phyloP scores from a whole-genome alignment of 352 stramenopile genomes.

The Phytopythium ostracodes region DNA sequence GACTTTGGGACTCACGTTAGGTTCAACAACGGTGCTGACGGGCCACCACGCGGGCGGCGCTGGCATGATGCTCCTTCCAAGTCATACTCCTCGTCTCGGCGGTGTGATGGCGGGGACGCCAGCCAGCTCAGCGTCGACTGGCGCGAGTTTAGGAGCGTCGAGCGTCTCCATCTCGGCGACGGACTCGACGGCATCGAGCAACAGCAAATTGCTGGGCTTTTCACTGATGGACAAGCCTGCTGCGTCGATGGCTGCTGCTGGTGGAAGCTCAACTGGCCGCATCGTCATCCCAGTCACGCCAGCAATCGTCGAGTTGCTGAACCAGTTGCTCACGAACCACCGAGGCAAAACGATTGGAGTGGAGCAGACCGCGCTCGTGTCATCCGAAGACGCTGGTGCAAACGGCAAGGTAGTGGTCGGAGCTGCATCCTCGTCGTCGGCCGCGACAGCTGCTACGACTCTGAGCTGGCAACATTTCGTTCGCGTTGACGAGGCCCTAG shows the following conservation, averaged over 20 bases:
- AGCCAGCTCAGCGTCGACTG: neutral
- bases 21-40: neutral
- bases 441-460: neutral
- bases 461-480: conserved; percentile 31
- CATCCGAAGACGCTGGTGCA: neutral
- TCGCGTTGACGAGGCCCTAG: conserved; percentile 23
- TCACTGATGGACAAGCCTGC: neutral
- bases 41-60: neutral
- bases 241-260: neutral
- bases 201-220: neutral
- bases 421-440: neutral
- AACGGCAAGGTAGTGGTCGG: neutral
- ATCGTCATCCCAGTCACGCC: neutral
- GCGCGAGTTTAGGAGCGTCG: neutral
- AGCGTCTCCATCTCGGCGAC: neutral
- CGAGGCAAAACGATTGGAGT: neutral
- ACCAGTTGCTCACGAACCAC: conserved; percentile 29
- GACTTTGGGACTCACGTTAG: neutral
- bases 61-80: conserved; percentile 7
- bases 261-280: neutral
- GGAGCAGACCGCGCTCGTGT: neutral
- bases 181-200: conserved; percentile 8
- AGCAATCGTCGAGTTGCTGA: conserved; percentile 33
- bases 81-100: neutral
- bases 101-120: neutral